Conservation (phyloP, 257 asterid genomes). For the Solanum appendiculatum region DNA sequence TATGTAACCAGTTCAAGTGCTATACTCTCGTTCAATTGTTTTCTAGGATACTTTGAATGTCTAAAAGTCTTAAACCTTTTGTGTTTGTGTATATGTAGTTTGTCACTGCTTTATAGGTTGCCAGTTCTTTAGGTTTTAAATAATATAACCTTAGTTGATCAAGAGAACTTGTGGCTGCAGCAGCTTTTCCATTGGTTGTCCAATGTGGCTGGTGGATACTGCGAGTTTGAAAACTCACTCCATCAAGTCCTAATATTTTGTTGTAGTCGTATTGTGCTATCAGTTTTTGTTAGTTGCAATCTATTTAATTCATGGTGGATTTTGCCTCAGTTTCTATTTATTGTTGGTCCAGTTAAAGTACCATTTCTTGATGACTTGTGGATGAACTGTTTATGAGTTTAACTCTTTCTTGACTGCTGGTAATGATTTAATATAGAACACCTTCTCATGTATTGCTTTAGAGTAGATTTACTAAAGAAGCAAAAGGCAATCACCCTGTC, state of each 20-base stretch:
- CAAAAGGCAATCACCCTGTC: not conserved
- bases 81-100: conserved; percentile 7
- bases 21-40: conserved; percentile 21
- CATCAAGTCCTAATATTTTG: not conserved
- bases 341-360: not conserved
- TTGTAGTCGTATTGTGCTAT: not conserved
- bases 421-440: not conserved
- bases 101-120: not conserved
- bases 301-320: not conserved
- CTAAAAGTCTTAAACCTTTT: conserved; percentile 12
- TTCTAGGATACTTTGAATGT: conserved; percentile 24
- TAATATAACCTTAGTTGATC: not conserved
- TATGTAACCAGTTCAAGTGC: conserved; percentile 38
- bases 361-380: not conserved
- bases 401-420: not conserved
- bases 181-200: not conserved
- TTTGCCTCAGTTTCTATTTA: not conserved
- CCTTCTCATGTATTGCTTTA: not conserved
- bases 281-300: not conserved
- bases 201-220: not conserved
- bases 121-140: conserved; percentile 3
- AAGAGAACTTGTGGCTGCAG: not conserved
- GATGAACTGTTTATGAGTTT: not conserved
- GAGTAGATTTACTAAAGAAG: not conserved
- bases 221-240: not conserved